Percentiles rank a stretch among this genome's conserved stretches.
These are phyloP conservation scores for Malassezia nana DNA, from an alignment of 1,284 basidiomycete genomes.

Conservation along the genomic window DNA sequence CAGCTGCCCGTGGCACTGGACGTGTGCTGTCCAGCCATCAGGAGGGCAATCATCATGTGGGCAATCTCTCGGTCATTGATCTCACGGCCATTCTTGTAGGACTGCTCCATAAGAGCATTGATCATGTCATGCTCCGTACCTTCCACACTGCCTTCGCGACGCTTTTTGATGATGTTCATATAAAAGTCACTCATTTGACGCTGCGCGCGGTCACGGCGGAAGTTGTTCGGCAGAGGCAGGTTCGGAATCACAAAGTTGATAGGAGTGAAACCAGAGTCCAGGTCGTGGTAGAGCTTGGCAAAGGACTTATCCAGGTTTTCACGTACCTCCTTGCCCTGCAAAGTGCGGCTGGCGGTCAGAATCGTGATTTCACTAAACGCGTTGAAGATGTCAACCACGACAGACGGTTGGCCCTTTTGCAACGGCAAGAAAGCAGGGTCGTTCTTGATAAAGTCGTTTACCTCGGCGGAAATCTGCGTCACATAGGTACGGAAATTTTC, in stretches of 20 bases:
- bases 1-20: constrained; percentile 83
- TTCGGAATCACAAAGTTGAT: constrained; percentile 82
- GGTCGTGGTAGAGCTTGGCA: constrained; percentile 73
- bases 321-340: constrained; percentile 86
- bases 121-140: constrained; percentile 76
- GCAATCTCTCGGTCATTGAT: constrained; percentile 85
- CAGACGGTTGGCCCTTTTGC: constrained; percentile 17
- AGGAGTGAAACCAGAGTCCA: constrained; percentile 61
- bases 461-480: constrained; percentile 66
- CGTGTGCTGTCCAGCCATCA: constrained; percentile 89
- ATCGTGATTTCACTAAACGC: constrained; percentile 86
- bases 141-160: constrained; percentile 50
- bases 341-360: constrained; percentile 78
- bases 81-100: constrained; percentile 70
- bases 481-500: constrained; percentile 89
- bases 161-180: constrained; percentile 70
- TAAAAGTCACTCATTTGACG: constrained; percentile 92
- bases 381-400: constrained; percentile 53
- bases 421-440: constrained; percentile 58
- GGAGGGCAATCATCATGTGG: constrained; percentile 68
- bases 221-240: constrained; percentile 80
- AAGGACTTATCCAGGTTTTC: constrained; percentile 69
- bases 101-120: constrained; percentile 69
- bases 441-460: constrained; percentile 22
- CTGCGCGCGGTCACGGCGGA: constrained; percentile 76